These are phyloP conservation scores for Combretum micranthum DNA, from an alignment of 345 rosid species.

Conservation along the genomic window DNA sequence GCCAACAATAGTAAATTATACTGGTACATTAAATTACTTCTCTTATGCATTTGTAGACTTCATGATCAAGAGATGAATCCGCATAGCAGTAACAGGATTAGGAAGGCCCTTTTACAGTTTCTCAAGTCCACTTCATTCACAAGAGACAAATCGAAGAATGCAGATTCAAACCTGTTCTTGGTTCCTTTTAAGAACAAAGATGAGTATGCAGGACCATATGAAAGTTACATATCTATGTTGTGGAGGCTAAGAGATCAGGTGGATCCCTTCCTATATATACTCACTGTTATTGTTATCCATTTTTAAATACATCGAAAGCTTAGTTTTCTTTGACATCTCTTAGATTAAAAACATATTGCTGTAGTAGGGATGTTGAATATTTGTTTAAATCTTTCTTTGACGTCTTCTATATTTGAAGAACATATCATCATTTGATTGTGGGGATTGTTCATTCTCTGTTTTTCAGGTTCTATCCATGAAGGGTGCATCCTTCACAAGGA, in stretches of 20 bases:
- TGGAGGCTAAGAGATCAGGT: conserved; percentile 67
- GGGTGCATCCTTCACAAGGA: conserved; percentile 42
- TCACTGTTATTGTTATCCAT: background rate
- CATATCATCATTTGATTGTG: too few species aligned
- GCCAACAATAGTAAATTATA: background rate
- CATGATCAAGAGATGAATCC: conserved; percentile 51
- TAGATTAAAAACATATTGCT: too few species aligned
- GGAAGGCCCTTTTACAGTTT: conserved; percentile 38
- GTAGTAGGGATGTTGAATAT: background rate
- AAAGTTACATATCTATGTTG: conserved; percentile 40
- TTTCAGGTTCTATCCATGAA: conserved; percentile 57
- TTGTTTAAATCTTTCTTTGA: background rate
- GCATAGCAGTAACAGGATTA: conserved; percentile 21
- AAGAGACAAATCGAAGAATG: conserved; percentile 26
- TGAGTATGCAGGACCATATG: conserved; percentile 33
- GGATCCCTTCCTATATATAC: conserved; percentile 3
- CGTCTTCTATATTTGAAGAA: too few species aligned
- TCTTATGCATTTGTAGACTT: conserved; percentile 29
- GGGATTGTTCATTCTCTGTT: background rate
- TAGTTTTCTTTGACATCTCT: too few species aligned
- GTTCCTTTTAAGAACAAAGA: conserved; percentile 47
- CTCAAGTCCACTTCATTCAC: conserved; percentile 48
- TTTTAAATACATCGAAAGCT: too few species aligned
- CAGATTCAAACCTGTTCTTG: conserved; percentile 29
- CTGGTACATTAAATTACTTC: background rate